Percentiles rank a stretch among this genome's conserved stretches.
phyloP scores from a whole-genome alignment of 176 grass and related monocot species.

The Eragrostis curvula region DNA sequence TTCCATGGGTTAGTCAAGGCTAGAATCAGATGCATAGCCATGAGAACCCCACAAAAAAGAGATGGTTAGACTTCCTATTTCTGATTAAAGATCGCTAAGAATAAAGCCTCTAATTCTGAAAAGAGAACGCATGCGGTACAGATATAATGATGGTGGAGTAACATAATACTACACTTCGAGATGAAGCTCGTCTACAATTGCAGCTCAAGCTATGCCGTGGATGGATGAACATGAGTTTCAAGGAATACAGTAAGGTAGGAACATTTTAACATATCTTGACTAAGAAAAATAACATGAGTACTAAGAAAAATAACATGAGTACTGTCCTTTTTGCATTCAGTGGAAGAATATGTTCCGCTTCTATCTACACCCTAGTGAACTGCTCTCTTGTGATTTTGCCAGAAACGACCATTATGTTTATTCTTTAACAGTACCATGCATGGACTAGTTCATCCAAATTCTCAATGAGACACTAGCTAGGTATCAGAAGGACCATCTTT shows the following conservation, averaged over 20 bases:
- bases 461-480: not conserved
- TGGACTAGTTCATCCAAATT: constrained; percentile 13
- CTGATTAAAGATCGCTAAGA: constrained; percentile 23
- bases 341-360: constrained; percentile 53
- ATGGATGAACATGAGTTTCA: constrained; percentile 30
- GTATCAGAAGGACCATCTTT: not conserved
- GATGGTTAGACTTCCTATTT: constrained; percentile 21
- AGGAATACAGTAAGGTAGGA: constrained; percentile 5
- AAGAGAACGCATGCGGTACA: constrained; percentile 19
- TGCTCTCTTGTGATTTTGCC: constrained; percentile 25
- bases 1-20: constrained; percentile 46
- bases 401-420: not conserved
- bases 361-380: constrained; percentile 17
- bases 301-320: constrained; percentile 21
- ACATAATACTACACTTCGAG: constrained; percentile 13
- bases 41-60: constrained; percentile 25
- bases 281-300: constrained; percentile 8
- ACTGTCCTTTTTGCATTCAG: constrained; percentile 44
- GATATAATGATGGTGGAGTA: constrained; percentile 21
- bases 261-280: constrained; percentile 37
- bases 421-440: not conserved
- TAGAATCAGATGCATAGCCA: constrained; percentile 49
- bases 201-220: constrained; percentile 29
- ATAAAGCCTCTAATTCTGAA: constrained; percentile 28
- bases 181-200: constrained; percentile 18